Base-by-base conservation (phyloP, 495 filamentous ascomycete genomes). In the Coniosporium apollinis region DNA sequence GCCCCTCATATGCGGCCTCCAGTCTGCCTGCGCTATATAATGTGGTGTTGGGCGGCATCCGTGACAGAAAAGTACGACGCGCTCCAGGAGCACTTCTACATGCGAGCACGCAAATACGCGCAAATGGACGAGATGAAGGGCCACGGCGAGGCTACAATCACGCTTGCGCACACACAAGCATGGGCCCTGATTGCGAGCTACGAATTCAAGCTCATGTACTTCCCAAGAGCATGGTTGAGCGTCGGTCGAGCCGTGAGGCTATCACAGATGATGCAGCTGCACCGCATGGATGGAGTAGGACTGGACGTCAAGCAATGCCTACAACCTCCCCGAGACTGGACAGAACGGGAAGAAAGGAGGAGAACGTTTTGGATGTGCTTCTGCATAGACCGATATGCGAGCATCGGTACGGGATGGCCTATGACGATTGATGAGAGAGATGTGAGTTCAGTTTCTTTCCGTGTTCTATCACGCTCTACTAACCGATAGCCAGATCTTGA, bases 151-250 rank as follows among this genome's bases (percentile, higher is more conserved):
- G 65, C 70, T 31, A 76, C 84, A 43, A 77, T 96, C 37, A 81
- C 75, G 8, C 60, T 94, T 15, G 77, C 73, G 17, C 74, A 89
- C 47, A 74, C 72, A 22, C 91, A 96, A 55, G 68, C 81, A 2
- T 89, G 91, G 69, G 58, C 74, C 7, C 59, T 99, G 3, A 68
- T 92, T 33, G 67, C 72, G 3, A 70, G 67, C 0, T 94, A 92
- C 47, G 89, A 99, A 51, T 96, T 94, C 52, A 91, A 85, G 57
- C 78, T 81, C 68, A 94, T 99, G 81, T 92, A 82, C 54, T 99
- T 99, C 45, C 89, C 89, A 2, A 65, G 91, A 26, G 91, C 91
- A 3, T 99, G 89, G 89, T 68, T 94, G 57, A 94, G 80, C 37
- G 74, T 79, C 7, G 91, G 87, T 11, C 68, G 81, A 34, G 78